Conservation (phyloP, 345 rosid species). For the Hibiscus syriacus region DNA sequence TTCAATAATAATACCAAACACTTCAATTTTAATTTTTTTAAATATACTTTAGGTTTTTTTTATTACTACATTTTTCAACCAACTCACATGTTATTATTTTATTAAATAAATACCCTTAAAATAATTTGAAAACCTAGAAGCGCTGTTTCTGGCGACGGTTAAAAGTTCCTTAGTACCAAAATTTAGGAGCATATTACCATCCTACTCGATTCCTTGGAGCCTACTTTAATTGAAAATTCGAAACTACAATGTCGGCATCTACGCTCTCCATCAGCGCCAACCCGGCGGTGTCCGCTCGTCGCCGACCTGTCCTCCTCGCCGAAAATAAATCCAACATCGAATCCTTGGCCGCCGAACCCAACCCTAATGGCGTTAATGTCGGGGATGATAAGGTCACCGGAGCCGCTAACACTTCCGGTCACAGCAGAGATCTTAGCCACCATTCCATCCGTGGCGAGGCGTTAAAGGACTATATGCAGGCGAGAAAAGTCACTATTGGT, state of each 20-base stretch:
- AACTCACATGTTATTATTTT: too few relatives aligned
- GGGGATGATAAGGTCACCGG: background rate
- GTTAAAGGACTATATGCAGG: conserved; percentile 35
- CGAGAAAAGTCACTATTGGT: conserved; percentile 35
- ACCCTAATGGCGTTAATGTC: background rate
- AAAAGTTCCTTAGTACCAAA: background rate
- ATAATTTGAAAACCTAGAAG: background rate
- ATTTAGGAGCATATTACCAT: background rate
- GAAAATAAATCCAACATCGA: background rate
- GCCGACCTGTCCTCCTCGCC: background rate
- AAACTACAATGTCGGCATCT: background rate
- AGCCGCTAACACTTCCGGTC: conserved; percentile 9
- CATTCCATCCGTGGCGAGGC: conserved; percentile 58
- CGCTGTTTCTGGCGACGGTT: background rate
- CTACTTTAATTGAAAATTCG: background rate
- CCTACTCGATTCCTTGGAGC: background rate
- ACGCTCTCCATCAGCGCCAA: background rate
- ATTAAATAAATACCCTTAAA: too few relatives aligned
- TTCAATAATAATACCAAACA: too few relatives aligned
- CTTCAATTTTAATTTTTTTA: too few relatives aligned
- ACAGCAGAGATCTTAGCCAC: conserved; percentile 57
- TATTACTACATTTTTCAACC: too few relatives aligned
- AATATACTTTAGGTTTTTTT: too few relatives aligned
- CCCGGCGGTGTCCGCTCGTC: background rate
- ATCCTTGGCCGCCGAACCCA: background rate